Conservation (phyloP, 148 eudicot species). For the Cornus controversa region DNA sequence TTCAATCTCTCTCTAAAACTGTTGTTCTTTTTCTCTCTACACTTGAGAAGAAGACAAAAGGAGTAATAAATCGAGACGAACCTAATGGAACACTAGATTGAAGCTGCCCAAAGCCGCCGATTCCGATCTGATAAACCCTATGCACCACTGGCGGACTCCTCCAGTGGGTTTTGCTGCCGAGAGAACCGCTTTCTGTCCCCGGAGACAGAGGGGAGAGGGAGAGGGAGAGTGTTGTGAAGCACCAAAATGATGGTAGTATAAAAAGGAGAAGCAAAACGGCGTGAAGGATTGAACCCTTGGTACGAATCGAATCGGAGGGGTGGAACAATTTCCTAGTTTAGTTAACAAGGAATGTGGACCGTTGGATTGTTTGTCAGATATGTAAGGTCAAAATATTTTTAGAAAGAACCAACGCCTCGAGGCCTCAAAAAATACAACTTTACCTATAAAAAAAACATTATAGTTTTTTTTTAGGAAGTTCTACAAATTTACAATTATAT, state of each 20-base stretch:
- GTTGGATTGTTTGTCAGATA: slow-evolving; percentile 14
- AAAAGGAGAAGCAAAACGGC: slow-evolving; percentile 1
- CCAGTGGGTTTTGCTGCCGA: not conserved
- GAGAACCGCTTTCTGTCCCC: slow-evolving; percentile 3
- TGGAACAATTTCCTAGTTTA: not conserved
- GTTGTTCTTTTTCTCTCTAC: not conserved
- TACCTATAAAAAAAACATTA: too few species aligned
- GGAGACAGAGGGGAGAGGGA: not conserved
- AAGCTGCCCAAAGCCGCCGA: not conserved
- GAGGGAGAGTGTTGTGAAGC: not conserved
- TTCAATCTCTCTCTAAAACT: not conserved
- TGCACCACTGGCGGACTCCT: not conserved
- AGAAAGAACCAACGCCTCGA: too few species aligned
- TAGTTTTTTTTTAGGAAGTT: too few species aligned
- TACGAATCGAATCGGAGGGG: slow-evolving; percentile 12
- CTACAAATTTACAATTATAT: too few species aligned
- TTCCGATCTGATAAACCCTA: not conserved
- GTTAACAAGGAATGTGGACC: slow-evolving; percentile 3
- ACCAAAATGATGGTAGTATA: not conserved
- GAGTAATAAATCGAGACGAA: not conserved
- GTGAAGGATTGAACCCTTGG: slow-evolving; percentile 17
- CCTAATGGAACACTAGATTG: not conserved
- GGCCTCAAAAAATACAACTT: too few species aligned
- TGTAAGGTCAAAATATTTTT: not conserved
- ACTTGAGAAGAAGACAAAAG: not conserved